These are phyloP conservation scores for Monsonia emarginata DNA, from an alignment of 441 rosid genomes.

Conservation along the genomic window DNA sequence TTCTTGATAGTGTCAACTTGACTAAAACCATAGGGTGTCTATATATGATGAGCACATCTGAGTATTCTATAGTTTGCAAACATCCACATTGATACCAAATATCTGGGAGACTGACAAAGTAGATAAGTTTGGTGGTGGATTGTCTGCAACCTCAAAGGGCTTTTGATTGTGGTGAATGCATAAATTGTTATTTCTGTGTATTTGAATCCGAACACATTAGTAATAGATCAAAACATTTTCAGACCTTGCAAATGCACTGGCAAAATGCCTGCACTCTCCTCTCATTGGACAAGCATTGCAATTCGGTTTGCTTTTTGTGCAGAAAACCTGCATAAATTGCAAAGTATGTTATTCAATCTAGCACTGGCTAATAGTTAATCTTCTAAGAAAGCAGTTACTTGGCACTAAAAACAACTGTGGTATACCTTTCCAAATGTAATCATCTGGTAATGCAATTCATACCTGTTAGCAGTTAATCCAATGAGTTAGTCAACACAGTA, in stretches of 20 bases:
- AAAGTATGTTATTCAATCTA: slow-evolving; percentile 18
- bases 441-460: slow-evolving; percentile 93
- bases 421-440: slow-evolving; percentile 97
- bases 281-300: slow-evolving; percentile 99
- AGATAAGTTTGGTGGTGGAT: not conserved
- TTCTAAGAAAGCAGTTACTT: slow-evolving; percentile 1
- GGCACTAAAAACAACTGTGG: slow-evolving; percentile 3
- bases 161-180: slow-evolving; percentile 5
- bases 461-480: slow-evolving; percentile 34
- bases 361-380: not conserved
- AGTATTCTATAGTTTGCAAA: not conserved
- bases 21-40: not conserved
- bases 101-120: not conserved
- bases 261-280: slow-evolving; percentile 97
- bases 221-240: slow-evolving; percentile 12
- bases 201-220: not conserved
- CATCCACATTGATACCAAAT: not conserved
- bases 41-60: not conserved
- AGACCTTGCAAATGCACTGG: slow-evolving; percentile 98
- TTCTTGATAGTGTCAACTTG: not conserved
- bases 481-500: slow-evolving; percentile 13
- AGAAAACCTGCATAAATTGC: slow-evolving; percentile 68
- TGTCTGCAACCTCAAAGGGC: not conserved
- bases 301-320: slow-evolving; percentile 89
- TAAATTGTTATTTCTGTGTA: slow-evolving; percentile 4